Evolutionary conservation across 108 stramenopile genomes (phyloP), one percentile per base, ranked within the genome.

Genomic region (Chaetoceros muelleri): DNA sequence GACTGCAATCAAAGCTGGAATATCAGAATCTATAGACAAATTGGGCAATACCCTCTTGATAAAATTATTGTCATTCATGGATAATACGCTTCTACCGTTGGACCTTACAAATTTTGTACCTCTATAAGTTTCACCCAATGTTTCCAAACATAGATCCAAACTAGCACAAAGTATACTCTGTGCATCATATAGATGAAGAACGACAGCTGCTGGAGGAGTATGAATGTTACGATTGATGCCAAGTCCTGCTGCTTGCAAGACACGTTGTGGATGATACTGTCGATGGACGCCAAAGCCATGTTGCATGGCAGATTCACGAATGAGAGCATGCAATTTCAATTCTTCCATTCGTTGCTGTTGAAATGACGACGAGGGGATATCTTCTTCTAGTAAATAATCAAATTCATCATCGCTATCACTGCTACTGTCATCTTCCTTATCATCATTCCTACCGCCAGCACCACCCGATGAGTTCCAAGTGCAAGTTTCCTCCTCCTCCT

Each of bases 201-300:
- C 88, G 3, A 78, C 81, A 20, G 74, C 82, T 8, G 76, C 64
- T 26, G 30, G 26, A 21, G 57, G 46, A 40, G 54, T 68, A 48
- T 17, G 57, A 44, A 34, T 29, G 28, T 40, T 30, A 48, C 28
- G 57, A 28, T 52, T 30, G 24, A 5, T 48, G 13, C 23, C 44
- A 46, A 84, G 55, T 18, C 84, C 88, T 28, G 77, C 85, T 2
- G 71, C 69, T 16, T 64, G 31, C 23, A 87, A 73, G 2, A 81
- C 72, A 19, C 83, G 79, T 19, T 57, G 44, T 13, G 89, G 85
- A 58, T 83, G 78, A 67, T 81, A 61, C 60, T 87, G 89, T 13
- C 89, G 79, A 70, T 85, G 83, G 2, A 70, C 71, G 2, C 89
- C 89, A 40, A 80, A 91, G 20, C 89, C 89, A 61, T 91, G 89